Evolutionary conservation across 768 basidiomycete genomes (phyloP).

Genomic region (Pulveroboletus sp.): DNA sequence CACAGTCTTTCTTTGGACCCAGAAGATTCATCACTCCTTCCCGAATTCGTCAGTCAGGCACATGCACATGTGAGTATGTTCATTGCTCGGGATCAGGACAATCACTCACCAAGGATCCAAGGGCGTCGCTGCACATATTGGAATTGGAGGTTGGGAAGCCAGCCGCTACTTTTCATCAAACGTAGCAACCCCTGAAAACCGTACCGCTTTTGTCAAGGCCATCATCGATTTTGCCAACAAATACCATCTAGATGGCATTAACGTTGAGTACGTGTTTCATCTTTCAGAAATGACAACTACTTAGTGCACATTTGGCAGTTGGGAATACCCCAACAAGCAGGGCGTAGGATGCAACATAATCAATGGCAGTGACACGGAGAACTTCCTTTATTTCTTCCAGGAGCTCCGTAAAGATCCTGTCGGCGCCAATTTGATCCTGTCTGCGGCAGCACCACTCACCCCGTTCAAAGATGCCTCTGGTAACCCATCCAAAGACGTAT

Average conservation of each 20-base stretch:
- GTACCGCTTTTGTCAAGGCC: conserved; percentile 63
- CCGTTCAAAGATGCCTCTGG: conserved; percentile 66
- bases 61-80: conserved; percentile 32
- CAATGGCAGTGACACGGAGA: conserved; percentile 56
- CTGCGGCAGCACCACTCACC: conserved; percentile 62
- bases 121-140: conserved; percentile 54
- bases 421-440: conserved; percentile 55
- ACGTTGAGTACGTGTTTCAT: conserved; percentile 23
- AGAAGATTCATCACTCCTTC: conserved; percentile 50
- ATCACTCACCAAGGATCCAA: conserved; percentile 22
- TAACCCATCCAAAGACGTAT: conserved; percentile 65
- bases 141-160: conserved; percentile 74
- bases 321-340: conserved; percentile 76
- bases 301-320: conserved; percentile 44
- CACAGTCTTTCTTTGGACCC: conserved; percentile 30
- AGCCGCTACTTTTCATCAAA: conserved; percentile 59
- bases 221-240: conserved; percentile 44
- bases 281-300: background rate
- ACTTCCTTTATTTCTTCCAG: conserved; percentile 76
- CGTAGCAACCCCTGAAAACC: conserved; percentile 53
- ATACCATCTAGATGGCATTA: conserved; percentile 58
- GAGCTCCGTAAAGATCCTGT: conserved; percentile 56
- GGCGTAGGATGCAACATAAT: conserved; percentile 74
- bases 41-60: conserved; percentile 52
- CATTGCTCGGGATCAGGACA: background rate